phyloP scores from a whole-genome alignment of 768 basidiomycete species.

The Kwoniella botswanensis region DNA sequence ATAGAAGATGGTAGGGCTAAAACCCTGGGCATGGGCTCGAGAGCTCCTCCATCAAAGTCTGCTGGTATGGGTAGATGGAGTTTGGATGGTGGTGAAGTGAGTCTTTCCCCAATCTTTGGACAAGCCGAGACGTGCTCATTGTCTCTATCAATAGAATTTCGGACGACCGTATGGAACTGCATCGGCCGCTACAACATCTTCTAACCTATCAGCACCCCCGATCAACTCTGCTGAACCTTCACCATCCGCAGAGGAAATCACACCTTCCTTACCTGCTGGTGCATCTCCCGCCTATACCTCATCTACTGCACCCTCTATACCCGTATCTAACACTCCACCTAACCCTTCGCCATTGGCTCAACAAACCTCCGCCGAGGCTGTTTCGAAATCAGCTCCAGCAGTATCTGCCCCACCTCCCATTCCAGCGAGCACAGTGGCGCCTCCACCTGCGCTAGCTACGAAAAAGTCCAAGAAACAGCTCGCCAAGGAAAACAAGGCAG shows the following conservation, averaged over 20 bases:
- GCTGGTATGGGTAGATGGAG: constrained; percentile 53
- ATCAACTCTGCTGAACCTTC: constrained; percentile 40
- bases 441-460: constrained; percentile 10
- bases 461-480: constrained; percentile 51
- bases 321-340: constrained; percentile 21
- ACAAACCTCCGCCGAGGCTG: constrained; percentile 15
- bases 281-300: constrained; percentile 15
- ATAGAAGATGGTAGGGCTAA: constrained; percentile 25
- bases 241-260: constrained; percentile 35
- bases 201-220: constrained; percentile 44
- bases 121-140: background rate
- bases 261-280: constrained; percentile 33
- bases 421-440: constrained; percentile 13
- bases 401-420: constrained; percentile 20
- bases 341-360: constrained; percentile 33
- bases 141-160: constrained; percentile 26
- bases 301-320: constrained; percentile 5
- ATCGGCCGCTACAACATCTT: constrained; percentile 43
- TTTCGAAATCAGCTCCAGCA: background rate
- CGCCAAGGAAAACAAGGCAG: constrained; percentile 49
- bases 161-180: constrained; percentile 39
- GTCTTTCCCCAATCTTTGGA: constrained; percentile 3
- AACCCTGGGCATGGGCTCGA: constrained; percentile 22
- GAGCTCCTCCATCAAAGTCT: constrained; percentile 43
- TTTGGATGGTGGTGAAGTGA: constrained; percentile 53